Conservation (phyloP, 495 filamentous ascomycete species). For the Wilcoxina mikolae region DNA sequence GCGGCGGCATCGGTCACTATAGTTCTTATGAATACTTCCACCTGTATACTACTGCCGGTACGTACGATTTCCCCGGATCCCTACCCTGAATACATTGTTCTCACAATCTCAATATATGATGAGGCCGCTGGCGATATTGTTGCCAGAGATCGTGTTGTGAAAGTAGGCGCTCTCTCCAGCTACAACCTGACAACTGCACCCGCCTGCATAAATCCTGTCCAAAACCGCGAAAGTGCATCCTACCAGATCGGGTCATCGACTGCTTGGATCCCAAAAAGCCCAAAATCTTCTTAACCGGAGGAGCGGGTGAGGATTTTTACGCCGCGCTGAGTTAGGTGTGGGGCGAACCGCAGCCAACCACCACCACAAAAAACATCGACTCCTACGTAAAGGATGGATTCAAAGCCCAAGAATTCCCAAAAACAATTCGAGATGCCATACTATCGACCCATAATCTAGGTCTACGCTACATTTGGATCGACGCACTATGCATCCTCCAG, state of each 20-base stretch:
- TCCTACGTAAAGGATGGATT: conserved; percentile 1
- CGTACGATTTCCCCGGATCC: background rate
- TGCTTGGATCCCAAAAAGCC: background rate
- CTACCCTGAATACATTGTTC: background rate
- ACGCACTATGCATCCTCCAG: conserved; percentile 30
- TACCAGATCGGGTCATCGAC: conserved; percentile 2
- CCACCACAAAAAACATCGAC: conserved; percentile 12
- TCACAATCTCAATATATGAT: background rate
- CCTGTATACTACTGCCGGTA: conserved; percentile 4
- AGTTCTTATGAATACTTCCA: background rate
- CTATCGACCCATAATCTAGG: conserved; percentile 20
- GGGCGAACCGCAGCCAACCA: conserved; percentile 20
- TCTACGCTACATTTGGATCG: conserved; percentile 32
- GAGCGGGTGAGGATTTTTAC: conserved; percentile 6
- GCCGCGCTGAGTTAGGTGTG: conserved; percentile 24
- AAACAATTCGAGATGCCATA: conserved; percentile 27
- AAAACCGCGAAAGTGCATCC: background rate
- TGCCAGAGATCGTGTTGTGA: background rate
- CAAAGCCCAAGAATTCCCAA: conserved; percentile 1
- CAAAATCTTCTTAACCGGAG: background rate
- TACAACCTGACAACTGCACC: background rate
- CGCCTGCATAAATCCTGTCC: background rate
- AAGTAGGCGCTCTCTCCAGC: background rate
- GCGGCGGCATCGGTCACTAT: background rate
- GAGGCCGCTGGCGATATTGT: background rate